phyloP scores from a whole-genome alignment of 2,329 filamentous ascomycete species.

The Sclerotinia sclerotiorum region DNA sequence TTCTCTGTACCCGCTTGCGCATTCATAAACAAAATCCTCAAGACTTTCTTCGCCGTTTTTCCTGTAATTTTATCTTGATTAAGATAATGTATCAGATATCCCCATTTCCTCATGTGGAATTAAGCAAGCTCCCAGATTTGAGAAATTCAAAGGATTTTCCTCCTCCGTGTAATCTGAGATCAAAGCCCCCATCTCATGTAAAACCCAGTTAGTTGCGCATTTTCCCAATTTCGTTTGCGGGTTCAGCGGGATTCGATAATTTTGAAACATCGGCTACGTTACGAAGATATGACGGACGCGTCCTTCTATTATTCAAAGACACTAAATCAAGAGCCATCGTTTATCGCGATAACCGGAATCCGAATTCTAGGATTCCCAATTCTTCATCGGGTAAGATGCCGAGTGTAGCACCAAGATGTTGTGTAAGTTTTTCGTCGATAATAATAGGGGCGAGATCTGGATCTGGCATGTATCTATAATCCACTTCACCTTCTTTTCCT shows the following conservation, averaged over 20 bases:
- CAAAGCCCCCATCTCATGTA: constrained; percentile 73
- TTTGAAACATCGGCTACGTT: constrained; percentile 53
- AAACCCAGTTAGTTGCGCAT: constrained; percentile 63
- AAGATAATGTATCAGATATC: constrained; percentile 46
- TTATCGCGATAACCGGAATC: constrained; percentile 67
- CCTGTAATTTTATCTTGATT: constrained; percentile 50
- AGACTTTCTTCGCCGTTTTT: constrained; percentile 59
- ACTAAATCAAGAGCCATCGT: constrained; percentile 84
- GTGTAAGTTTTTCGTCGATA: constrained; percentile 69
- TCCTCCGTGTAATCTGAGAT: constrained; percentile 48
- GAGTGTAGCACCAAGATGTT: constrained; percentile 60
- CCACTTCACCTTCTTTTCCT: constrained; percentile 94
- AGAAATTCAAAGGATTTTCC: constrained; percentile 34
- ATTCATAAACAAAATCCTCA: constrained; percentile 51
- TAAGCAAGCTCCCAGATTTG: constrained; percentile 32
- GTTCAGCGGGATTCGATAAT: constrained; percentile 14
- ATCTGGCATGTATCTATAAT: constrained; percentile 98
- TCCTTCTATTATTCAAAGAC: constrained; percentile 70
- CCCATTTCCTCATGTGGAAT: constrained; percentile 42
- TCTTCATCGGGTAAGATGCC: constrained; percentile 72
- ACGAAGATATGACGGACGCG: constrained; percentile 81
- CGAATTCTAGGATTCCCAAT: constrained; percentile 57
- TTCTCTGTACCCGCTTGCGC: constrained; percentile 41
- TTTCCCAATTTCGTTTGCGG: constrained; percentile 43
- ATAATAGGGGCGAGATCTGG: constrained; percentile 81